Conservation (phyloP, 1,139 yeast species). For the Pichia inconspicua region DNA sequence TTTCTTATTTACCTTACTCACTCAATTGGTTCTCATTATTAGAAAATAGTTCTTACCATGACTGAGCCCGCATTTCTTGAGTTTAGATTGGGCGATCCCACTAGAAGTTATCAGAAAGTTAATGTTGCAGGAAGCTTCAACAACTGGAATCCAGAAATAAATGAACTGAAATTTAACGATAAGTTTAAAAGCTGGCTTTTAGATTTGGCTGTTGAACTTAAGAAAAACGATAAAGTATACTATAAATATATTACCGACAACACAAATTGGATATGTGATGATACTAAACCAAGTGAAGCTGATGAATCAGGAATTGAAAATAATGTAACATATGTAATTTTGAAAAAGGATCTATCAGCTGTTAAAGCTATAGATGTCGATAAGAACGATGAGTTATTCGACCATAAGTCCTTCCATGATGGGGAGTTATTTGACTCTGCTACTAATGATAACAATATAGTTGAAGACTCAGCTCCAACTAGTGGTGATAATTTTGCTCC, state of each 20-base stretch:
- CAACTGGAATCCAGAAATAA: constrained; percentile 12
- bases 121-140: constrained; percentile 19
- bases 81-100: constrained; percentile 8
- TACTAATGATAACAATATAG: not conserved
- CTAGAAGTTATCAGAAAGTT: constrained; percentile 1
- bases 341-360: not conserved
- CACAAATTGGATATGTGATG: constrained; percentile 21
- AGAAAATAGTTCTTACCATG: not conserved
- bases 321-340: constrained; percentile 13
- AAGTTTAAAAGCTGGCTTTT: constrained; percentile 9
- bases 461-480: not conserved
- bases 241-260: constrained; percentile 24
- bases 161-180: constrained; percentile 5
- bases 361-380: constrained; percentile 1
- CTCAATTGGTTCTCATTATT: not conserved
- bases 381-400: not conserved
- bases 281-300: constrained; percentile 13
- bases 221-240: constrained; percentile 14
- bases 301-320: constrained; percentile 21
- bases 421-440: constrained; percentile 7
- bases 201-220: constrained; percentile 2
- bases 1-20: not conserved
- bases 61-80: not conserved
- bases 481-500: not conserved
- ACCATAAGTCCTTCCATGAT: constrained; percentile 4